Base-by-base conservation (phyloP, 2,329 filamentous ascomycete genomes). In the Cladosporium sp. region DNA sequence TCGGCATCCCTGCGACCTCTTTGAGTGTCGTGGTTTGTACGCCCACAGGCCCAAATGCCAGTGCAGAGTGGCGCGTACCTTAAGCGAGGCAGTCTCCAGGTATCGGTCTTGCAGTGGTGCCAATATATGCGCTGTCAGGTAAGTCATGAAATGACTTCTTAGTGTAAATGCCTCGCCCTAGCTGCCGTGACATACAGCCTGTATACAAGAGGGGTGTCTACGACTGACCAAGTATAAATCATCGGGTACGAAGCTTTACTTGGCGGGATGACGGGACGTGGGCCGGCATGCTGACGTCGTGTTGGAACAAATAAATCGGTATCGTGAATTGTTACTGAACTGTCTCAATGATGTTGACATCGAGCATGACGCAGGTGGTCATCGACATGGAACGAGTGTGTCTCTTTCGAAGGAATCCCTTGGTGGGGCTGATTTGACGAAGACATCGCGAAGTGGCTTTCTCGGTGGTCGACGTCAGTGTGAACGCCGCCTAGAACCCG, bases 41-140 rank as follows among this genome's bases (percentile, higher is more conserved):
- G 19, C 27, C 18, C 36, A 18, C 38, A 18, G 35, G 16, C 11
- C 45, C 30, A n/a, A 35, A 15, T 9, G 25, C 25, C 22, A 11
- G n/a, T 40, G 45, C 6, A 18, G 27, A 32, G 36, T 25, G 45
- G 45, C 18, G 20, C 40, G 36, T 36, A 27, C 45, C 45, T 27
- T 16, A 48, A 48, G 45, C 45, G 45, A 48, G 18, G 36, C 27
- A 48, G 45, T 48, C 45, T 36, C 22, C 43, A 33, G 18, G 45
- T 48, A 39, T 48, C 33, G 18, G 18, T 40, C 27, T 48, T 48
- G 45, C 45, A 48, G 36, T 48, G 38, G 38, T 39, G 45, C 36
- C 45, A 48, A 48, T 48, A 48, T 39, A 48, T 48, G 45, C 45
- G 45, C 18, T 48, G 45, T 48, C 45, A 33, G 18, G 38, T 13